Base-by-base conservation (phyloP, 2,329 filamentous ascomycete species). In the Pyrenochaeta sp. region DNA sequence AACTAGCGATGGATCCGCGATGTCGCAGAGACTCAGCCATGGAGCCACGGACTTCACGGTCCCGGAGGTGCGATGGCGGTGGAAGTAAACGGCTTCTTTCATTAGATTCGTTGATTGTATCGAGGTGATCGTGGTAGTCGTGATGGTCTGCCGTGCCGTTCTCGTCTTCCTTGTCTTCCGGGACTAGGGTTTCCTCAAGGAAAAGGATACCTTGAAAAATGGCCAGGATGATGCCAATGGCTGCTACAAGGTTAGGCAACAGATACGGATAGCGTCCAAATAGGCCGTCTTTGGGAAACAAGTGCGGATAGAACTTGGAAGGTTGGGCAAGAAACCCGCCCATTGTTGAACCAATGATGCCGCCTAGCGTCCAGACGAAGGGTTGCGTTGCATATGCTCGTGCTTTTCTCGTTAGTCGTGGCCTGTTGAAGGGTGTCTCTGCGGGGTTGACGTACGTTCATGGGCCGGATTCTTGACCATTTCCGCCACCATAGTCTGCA, bases 401-500 rank as follows among this genome's bases (percentile, higher is more conserved):
- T 53, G 92, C 90, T 92, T 61, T 33, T 35, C 32, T 9, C 11
- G 27, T 65, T 37, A 64, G 61, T 57, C 32, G 32, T 36, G 12
- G 12, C n/a, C 14, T 45, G 12, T 11, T 18, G n/a, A 18, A 35
- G 7, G 10, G 3, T 15, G 35, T 21, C 21, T 11, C 12, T 29
- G 15, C 15, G 14, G 12, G 30, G 44, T 51, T 17, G 35, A 85
- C 88, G 82, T 79, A 91, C 89, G 91, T 77, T 97, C 92, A 75
- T 96, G 91, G 64, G 92, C 90, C n/a, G 90, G 91, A 57, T 90
- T 91, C 36, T 85, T 91, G 49, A 96, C 90, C 59, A 97, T 79
- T 76, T 97, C 93, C n/a, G 89, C 91, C 10, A 97, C 92, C 90
- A 96, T 96, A 18, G 92, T 97, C 77, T 96, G 75, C 71, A 95